Conservation (phyloP, 768 basidiomycete species). For the Pilatotrama ljubarskyi region DNA sequence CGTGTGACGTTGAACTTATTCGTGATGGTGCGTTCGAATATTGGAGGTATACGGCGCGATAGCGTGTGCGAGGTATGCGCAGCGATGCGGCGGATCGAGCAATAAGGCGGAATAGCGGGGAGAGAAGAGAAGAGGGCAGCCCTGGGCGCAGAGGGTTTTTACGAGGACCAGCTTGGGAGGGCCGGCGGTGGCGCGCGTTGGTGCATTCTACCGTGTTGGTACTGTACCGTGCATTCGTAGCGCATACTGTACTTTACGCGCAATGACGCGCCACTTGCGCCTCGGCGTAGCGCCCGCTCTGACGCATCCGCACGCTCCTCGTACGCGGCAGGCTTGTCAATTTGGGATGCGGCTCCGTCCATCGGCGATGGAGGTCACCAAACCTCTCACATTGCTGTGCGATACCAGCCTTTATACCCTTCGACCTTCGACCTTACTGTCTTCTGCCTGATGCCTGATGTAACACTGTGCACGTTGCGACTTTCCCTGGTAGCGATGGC, state of each 20-base stretch:
- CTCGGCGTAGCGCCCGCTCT: neutral
- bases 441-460: too few species aligned
- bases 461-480: too few species aligned
- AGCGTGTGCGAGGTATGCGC: conserved; percentile 1
- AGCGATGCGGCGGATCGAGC: neutral
- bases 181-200: conserved; percentile 4
- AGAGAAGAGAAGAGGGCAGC: neutral
- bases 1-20: neutral
- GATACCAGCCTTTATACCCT: too few species aligned
- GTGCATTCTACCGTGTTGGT: neutral
- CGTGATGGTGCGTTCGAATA: conserved; percentile 2
- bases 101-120: neutral
- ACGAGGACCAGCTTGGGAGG: neutral
- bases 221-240: neutral
- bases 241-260: conserved; percentile 14
- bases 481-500: too few species aligned
- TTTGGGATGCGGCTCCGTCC: neutral
- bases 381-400: too few species aligned
- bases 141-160: neutral
- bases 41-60: neutral
- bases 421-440: too few species aligned
- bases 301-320: neutral
- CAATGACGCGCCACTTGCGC: conserved; percentile 10
- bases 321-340: neutral
- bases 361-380: neutral